Conservation (phyloP, 2,329 filamentous ascomycete species). For the Trichoderma breve region DNA sequence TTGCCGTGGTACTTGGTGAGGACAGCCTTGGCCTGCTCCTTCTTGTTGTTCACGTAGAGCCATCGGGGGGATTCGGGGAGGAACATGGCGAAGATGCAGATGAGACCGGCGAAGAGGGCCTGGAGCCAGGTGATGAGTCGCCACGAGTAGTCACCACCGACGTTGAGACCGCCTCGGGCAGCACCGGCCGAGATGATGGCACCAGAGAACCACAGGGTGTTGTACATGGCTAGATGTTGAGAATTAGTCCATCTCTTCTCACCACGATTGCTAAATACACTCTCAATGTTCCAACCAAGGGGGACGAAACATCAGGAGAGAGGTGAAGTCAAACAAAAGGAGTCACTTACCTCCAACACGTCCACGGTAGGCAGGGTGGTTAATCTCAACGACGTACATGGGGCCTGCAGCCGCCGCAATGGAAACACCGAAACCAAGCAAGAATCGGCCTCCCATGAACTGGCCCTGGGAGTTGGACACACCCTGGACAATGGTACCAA, state of each 20-base stretch:
- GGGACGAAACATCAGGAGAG: background rate
- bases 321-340: background rate
- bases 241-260: background rate
- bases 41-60: slow-evolving; percentile 41
- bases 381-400: slow-evolving; percentile 46
- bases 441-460: slow-evolving; percentile 57
- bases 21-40: slow-evolving; percentile 36
- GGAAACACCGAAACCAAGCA: slow-evolving; percentile 53
- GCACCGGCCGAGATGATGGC: slow-evolving; percentile 51
- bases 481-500: slow-evolving; percentile 49
- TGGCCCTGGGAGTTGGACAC: slow-evolving; percentile 38
- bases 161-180: slow-evolving; percentile 43
- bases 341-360: slow-evolving; percentile 35
- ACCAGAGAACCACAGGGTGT: slow-evolving; percentile 46
- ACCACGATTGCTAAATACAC: background rate
- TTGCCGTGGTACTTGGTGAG: slow-evolving; percentile 44
- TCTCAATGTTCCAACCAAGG: background rate
- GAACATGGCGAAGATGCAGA: slow-evolving; percentile 36
- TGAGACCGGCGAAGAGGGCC: slow-evolving; percentile 41
- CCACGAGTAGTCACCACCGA: slow-evolving; percentile 28
- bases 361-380: slow-evolving; percentile 47
- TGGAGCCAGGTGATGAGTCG: slow-evolving; percentile 45
- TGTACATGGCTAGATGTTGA: slow-evolving; percentile 33
- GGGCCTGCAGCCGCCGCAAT: slow-evolving; percentile 34
- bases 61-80: slow-evolving; percentile 45